Evolutionary conservation across 768 basidiomycete species (phyloP).

Genomic region (Gymnopilus dilepis): DNA sequence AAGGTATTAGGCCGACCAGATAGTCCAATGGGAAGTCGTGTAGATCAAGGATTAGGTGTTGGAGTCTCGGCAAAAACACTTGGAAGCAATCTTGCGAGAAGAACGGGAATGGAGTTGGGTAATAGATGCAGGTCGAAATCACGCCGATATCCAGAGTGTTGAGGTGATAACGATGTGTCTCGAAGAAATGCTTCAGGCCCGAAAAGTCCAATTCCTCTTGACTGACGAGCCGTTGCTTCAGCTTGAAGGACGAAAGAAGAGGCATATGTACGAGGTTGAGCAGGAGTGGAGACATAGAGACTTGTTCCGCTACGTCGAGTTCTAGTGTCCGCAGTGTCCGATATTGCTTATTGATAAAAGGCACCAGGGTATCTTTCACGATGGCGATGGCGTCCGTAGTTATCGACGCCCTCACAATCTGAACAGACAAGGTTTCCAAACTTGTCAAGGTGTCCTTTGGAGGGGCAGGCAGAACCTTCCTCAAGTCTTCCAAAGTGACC

Average conservation of each 20-base stretch:
- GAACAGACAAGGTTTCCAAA: conserved; percentile 26
- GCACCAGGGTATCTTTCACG: conserved; percentile 20
- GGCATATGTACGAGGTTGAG: conserved; percentile 19
- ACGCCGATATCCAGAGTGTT: conserved; percentile 18
- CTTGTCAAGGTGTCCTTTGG: conserved; percentile 13
- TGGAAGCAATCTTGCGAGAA: conserved; percentile 19
- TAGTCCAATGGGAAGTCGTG: conserved; percentile 9
- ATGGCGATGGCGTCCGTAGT: conserved; percentile 20
- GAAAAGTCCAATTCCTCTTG: conserved; percentile 21
- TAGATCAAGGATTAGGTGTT: conserved; percentile 13
- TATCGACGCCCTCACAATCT: conserved; percentile 23
- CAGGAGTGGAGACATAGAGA: conserved; percentile 24
- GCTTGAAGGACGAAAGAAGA: conserved; percentile 21
- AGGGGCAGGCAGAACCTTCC: conserved; percentile 15
- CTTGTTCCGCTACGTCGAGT: conserved; percentile 20
- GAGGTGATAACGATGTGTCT: conserved; percentile 24
- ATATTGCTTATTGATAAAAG: conserved; percentile 31
- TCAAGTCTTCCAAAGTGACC: conserved; percentile 29
- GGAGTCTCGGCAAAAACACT: conserved; percentile 13
- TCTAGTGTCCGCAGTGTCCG: conserved; percentile 20
- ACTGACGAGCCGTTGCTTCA: conserved; percentile 23
- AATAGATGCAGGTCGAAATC: neutral
- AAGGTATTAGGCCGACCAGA: conserved; percentile 12
- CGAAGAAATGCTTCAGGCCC: conserved; percentile 27
- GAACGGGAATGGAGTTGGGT: conserved; percentile 10